Evolutionary conservation across 768 basidiomycete genomes (phyloP), one percentile per base, ranked within the genome.

Genomic region (Chiua virens): DNA sequence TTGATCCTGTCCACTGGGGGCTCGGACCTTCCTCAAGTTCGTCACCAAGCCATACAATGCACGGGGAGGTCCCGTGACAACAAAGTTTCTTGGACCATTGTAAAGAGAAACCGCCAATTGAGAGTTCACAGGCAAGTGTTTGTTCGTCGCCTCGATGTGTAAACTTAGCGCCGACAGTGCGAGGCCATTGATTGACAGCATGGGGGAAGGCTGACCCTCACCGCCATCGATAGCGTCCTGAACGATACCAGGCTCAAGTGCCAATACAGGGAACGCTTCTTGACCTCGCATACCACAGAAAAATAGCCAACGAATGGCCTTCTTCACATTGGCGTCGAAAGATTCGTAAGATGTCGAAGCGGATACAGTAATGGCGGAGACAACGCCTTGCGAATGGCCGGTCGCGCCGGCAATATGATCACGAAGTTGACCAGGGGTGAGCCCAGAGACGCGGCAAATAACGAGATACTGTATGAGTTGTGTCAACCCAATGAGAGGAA

Each of bases 361-460:
- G 8, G 95, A 80, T 62, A 98, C 83, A 35, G 82, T 86, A 46
- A 95, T 81, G n/a, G 97, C 97, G 13, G 95, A 92, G 42, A 97
- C 86, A 60, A 99, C 84, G 58, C 97, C 97, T 70, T 98, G 96
- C 3, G 95, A 98, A 73, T 99, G 97, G 28, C 97, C 97, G 15
- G 97, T 98, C 3, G 94, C 83, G 30, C 96, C 96, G 10, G 82
- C 76, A 48, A 98, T 79, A 41, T 80, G 80, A 41, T 77, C 71
- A 35, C 89, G 83, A 67, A 97, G 79, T 62, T 95, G 82, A 9
- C 85, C 90, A 1, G 93, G 93, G 8, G 83, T 83, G 38, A 92
- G 71, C 50, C 84, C 82, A 20, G 85, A 75, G 49, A 91, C 85
- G 47, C 83, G 85, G 66, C 87, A 89, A 7, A 86, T 80, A 41